Evolutionary conservation across 164 flowering plant species (phyloP).

Genomic region (Euptelea pleiosperma): DNA sequence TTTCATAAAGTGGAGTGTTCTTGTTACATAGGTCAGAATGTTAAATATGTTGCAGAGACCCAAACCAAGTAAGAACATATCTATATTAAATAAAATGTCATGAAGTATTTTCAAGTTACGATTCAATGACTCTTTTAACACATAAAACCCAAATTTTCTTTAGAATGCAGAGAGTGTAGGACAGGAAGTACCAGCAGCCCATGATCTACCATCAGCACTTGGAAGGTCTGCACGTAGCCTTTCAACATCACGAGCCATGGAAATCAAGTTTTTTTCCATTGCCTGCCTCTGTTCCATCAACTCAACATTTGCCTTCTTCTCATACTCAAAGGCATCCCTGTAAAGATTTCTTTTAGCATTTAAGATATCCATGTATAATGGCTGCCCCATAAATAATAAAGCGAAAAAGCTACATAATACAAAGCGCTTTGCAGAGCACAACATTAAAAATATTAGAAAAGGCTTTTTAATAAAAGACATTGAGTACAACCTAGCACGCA

Average conservation of each 20-base stretch:
- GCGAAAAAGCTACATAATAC: too few relatives aligned
- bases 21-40: too few relatives aligned
- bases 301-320: constrained; percentile 80
- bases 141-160: neutral
- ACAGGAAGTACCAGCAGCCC: constrained; percentile 61
- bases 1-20: too few relatives aligned
- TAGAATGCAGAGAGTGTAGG: neutral
- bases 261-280: constrained; percentile 86
- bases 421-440: too few relatives aligned
- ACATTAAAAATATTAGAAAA: too few relatives aligned
- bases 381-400: neutral
- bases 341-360: constrained; percentile 12
- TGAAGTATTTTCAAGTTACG: too few relatives aligned
- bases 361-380: neutral
- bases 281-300: constrained; percentile 77
- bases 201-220: constrained; percentile 52
- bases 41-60: too few relatives aligned
- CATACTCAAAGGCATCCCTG: constrained; percentile 80
- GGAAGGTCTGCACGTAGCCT: constrained; percentile 78
- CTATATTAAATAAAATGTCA: too few relatives aligned
- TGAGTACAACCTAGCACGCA: constrained; percentile 69
- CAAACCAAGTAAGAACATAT: too few relatives aligned
- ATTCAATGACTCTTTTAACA: too few relatives aligned
- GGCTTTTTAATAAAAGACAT: too few relatives aligned
- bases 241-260: constrained; percentile 95